A percentile compares a stretch with the other conserved stretches of the same genome.
Evolutionary conservation across 1,284 basidiomycete genomes (phyloP).

Genomic region (Apiotrichum montevideense): DNA sequence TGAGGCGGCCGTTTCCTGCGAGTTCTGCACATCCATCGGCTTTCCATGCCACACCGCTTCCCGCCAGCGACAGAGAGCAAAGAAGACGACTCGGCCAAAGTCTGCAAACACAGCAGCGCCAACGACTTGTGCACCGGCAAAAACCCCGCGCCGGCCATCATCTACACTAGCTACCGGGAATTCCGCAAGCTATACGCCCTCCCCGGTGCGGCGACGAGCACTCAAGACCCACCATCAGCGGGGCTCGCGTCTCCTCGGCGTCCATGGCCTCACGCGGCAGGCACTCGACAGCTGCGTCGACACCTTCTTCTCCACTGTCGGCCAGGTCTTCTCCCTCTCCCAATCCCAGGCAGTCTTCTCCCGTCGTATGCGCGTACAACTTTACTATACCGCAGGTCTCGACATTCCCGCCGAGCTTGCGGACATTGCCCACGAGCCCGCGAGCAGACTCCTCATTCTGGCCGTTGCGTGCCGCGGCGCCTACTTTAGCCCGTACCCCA

Average conservation of each 20-base stretch:
- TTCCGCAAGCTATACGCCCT: background rate
- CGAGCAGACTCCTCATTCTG: constrained; percentile 6
- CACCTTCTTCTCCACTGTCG: constrained; percentile 5
- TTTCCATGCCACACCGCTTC: constrained; percentile 2
- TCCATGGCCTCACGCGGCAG: background rate
- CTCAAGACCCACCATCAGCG: background rate
- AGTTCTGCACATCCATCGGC: constrained; percentile 9
- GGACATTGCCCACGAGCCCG: constrained; percentile 1
- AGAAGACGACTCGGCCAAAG: background rate
- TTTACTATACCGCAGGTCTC: constrained; percentile 7
- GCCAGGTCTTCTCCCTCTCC: constrained; percentile 2
- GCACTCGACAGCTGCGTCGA: constrained; percentile 12
- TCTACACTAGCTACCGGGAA: background rate
- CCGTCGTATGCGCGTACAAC: constrained; percentile 1
- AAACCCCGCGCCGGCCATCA: background rate
- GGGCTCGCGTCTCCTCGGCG: constrained; percentile 6
- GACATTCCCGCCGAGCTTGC: constrained; percentile 7
- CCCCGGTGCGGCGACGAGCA: too few relatives aligned
- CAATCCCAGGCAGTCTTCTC: background rate
- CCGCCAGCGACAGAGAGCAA: constrained; percentile 4
- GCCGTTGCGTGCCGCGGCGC: constrained; percentile 11
- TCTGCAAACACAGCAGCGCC: background rate
- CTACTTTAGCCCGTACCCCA: background rate
- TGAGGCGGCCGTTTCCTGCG: background rate
- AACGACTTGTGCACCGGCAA: background rate